phyloP scores from a whole-genome alignment of 2,329 filamentous ascomycete species.

The Aspergillus fumigatiaffinis region DNA sequence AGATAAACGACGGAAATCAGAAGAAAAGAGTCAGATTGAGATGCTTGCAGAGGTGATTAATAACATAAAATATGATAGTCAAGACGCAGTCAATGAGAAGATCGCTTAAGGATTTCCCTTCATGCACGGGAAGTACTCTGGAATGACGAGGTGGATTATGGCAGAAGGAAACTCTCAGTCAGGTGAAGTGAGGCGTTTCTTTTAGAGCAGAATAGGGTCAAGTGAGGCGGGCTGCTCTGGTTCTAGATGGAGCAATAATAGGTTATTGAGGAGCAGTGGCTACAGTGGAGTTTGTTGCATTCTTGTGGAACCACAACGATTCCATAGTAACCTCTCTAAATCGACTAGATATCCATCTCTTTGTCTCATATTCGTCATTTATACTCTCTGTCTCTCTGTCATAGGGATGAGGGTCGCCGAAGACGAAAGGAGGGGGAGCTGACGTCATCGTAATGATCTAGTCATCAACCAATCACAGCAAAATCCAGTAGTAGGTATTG shows the following conservation, averaged over 20 bases:
- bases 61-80: neutral
- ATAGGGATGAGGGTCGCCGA: neutral
- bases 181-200: neutral
- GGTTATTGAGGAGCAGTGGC: neutral
- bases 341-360: neutral
- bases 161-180: neutral
- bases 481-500: neutral
- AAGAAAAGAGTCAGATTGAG: neutral
- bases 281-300: neutral
- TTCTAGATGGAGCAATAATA: neutral
- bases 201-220: neutral
- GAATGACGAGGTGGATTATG: neutral
- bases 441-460: neutral
- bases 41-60: neutral
- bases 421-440: neutral
- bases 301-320: neutral
- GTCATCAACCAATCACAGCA: neutral
- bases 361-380: neutral
- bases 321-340: neutral
- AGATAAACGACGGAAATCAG: neutral
- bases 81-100: neutral
- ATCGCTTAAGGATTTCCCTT: neutral
- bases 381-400: neutral
- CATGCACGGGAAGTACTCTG: neutral
- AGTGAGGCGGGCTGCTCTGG: neutral